These are phyloP conservation scores for Mycosarcoma mackinlayi DNA, from an alignment of 1,284 basidiomycete species.

Conservation along the genomic window DNA sequence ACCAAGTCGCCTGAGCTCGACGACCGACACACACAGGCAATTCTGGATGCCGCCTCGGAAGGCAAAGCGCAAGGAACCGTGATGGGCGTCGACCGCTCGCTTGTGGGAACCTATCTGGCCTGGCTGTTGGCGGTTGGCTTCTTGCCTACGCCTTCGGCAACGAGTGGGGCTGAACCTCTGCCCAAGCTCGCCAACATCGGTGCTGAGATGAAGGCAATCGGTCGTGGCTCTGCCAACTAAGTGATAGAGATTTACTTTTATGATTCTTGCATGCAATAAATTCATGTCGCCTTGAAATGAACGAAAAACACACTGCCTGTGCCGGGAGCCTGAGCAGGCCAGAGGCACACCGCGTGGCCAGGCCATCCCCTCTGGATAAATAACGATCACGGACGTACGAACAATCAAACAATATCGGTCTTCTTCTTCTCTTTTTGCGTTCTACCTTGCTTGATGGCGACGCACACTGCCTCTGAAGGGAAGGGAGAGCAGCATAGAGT, in stretches of 20 bases:
- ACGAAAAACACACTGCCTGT: background rate
- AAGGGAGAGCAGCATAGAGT: too few relatives aligned
- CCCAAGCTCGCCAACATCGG: slow-evolving; percentile 53
- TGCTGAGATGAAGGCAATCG: slow-evolving; percentile 61
- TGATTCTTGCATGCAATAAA: background rate
- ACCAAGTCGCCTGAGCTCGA: slow-evolving; percentile 94
- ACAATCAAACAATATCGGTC: too few relatives aligned
- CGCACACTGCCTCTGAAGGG: too few relatives aligned
- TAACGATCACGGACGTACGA: too few relatives aligned
- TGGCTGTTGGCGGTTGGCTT: slow-evolving; percentile 92
- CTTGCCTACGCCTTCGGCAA: slow-evolving; percentile 70
- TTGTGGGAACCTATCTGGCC: slow-evolving; percentile 90
- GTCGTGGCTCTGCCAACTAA: slow-evolving; percentile 63
- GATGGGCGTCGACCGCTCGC: slow-evolving; percentile 79
- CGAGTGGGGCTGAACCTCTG: slow-evolving; percentile 42
- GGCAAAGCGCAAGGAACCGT: slow-evolving; percentile 68
- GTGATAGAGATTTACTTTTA: background rate
- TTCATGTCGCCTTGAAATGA: too few relatives aligned
- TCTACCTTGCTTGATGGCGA: too few relatives aligned
- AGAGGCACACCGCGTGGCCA: too few relatives aligned
- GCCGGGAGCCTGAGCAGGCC: too few relatives aligned
- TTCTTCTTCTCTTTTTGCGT: background rate
- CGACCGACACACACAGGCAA: slow-evolving; percentile 80
- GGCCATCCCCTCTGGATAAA: too few relatives aligned
- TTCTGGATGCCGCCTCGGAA: slow-evolving; percentile 74